Conservation (phyloP, 306 rosid species). For the Corylus avellana region DNA sequence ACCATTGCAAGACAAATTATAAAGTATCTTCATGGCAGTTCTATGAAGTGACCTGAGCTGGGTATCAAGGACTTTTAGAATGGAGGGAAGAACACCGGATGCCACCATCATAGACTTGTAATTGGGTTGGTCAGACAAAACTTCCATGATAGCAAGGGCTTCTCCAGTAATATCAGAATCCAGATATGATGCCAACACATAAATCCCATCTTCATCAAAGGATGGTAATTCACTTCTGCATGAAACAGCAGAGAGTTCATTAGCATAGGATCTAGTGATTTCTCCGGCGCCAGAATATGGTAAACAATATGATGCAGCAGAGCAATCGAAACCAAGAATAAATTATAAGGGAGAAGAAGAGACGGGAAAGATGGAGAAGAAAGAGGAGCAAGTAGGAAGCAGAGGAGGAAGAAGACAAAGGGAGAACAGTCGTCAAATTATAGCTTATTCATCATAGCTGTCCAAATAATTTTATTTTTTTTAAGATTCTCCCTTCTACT, state of each 20-base stretch:
- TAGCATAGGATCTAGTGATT: not conserved
- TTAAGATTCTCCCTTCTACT: too few species aligned
- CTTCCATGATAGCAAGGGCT: slow-evolving; percentile 24
- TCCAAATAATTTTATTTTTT: too few species aligned
- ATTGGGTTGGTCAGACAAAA: slow-evolving; percentile 11
- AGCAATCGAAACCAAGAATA: too few species aligned
- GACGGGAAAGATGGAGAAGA: too few species aligned
- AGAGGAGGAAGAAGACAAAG: too few species aligned
- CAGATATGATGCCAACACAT: slow-evolving; percentile 21
- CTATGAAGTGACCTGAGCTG: not conserved
- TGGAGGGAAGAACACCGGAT: slow-evolving; percentile 35
- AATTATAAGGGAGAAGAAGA: too few species aligned
- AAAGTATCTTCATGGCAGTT: slow-evolving; percentile 24
- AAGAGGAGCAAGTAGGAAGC: too few species aligned
- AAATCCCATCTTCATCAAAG: slow-evolving; percentile 20
- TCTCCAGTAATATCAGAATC: slow-evolving; percentile 28
- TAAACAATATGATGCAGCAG: not conserved
- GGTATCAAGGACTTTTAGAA: slow-evolving; percentile 19
- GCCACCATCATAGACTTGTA: slow-evolving; percentile 28
- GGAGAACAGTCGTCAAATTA: too few species aligned
- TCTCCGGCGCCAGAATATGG: not conserved
- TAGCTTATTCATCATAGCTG: too few species aligned
- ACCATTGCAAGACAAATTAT: slow-evolving; percentile 19
- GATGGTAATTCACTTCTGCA: slow-evolving; percentile 20
- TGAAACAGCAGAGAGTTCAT: not conserved